These are phyloP conservation scores for Linnemannia hyalina DNA, from an alignment of 192 early-diverging fungal genomes.

Conservation along the genomic window DNA sequence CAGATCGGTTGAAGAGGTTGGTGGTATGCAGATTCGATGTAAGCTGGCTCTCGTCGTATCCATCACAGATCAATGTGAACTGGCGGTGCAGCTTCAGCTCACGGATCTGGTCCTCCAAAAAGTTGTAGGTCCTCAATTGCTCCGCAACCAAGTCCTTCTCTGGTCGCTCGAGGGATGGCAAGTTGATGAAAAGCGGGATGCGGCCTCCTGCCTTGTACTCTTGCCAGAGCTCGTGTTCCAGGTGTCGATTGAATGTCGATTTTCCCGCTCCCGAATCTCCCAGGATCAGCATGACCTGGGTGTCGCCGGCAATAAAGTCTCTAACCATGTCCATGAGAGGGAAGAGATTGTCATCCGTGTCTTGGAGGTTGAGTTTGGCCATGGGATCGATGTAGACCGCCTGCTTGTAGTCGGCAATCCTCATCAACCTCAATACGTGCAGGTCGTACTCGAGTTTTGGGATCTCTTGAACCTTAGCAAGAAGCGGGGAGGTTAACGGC, in stretches of 20 bases:
- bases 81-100: no score
- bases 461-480: no score
- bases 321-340: neutral
- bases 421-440: no score
- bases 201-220: neutral
- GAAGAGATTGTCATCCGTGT: neutral
- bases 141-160: neutral
- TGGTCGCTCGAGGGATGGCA: neutral
- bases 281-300: neutral
- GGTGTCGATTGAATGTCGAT: slow-evolving; percentile 16
- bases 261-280: slow-evolving; percentile 12
- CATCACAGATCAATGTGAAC: no score
- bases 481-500: no score
- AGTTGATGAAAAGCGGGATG: slow-evolving; percentile 9
- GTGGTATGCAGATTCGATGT: no score
- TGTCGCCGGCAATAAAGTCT: neutral
- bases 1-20: slow-evolving; percentile 5
- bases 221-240: neutral
- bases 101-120: no score
- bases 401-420: neutral
- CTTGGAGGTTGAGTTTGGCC: neutral
- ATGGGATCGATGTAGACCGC: neutral
- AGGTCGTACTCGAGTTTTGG: neutral
- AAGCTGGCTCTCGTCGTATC: no score
- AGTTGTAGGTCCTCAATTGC: neutral